A percentile compares a stretch with the other conserved stretches of the same genome.
phyloP scores from a whole-genome alignment of 306 rosid genomes.

The Rosa multiflora region DNA sequence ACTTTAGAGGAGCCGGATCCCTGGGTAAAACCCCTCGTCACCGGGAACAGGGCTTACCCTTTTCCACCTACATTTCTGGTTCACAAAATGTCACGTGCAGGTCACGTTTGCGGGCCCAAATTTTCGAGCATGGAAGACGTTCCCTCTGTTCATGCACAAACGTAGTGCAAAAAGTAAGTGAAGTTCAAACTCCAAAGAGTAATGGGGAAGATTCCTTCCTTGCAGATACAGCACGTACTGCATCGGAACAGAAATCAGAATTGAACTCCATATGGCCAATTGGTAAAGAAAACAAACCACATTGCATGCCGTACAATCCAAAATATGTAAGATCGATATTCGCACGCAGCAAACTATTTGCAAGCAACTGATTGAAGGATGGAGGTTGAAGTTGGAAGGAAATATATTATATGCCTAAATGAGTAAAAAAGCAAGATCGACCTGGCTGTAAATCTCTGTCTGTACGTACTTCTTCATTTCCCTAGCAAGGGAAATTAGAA shows the following conservation, averaged over 20 bases:
- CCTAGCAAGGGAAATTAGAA: no score
- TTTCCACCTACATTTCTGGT: no score
- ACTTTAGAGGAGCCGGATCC: no score
- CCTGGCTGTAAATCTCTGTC: no score
- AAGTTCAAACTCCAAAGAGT: background rate
- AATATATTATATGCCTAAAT: background rate
- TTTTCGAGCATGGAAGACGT: no score
- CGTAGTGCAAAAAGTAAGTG: background rate
- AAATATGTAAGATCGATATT: background rate
- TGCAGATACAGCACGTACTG: background rate
- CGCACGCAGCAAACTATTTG: background rate
- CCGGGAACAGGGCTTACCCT: no score
- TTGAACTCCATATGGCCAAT: background rate
- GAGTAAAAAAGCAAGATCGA: background rate
- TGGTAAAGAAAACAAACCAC: background rate
- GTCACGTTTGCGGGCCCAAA: no score
- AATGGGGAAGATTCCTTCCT: background rate
- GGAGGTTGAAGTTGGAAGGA: no score
- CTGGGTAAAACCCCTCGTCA: no score
- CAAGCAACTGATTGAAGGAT: background rate
- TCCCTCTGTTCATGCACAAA: background rate
- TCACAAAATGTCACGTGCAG: no score
- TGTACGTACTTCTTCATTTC: no score
- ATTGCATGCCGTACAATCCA: no score
- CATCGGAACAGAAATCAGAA: background rate